Base-by-base conservation (phyloP, 179 eudicot species). In the Silene coronaria region DNA sequence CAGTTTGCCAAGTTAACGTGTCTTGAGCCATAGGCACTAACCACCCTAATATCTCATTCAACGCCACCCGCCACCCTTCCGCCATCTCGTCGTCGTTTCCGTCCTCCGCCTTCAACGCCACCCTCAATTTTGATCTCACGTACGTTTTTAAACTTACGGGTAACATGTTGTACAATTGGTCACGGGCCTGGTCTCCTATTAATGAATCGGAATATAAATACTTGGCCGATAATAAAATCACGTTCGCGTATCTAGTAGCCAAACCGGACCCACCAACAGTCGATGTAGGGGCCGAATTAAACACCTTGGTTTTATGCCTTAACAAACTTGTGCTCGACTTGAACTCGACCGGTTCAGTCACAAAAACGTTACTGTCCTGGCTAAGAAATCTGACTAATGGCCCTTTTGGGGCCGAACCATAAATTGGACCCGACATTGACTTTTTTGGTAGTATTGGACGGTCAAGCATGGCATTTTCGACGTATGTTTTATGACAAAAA, bases 261-360 rank as follows among this genome's bases (percentile, higher is more conserved):
- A 94, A 77, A 1, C 96, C 96, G 0, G 91, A 85, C 9, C 96
- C 96, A 6, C 98, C 98, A 0, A 94, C 89, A 0, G 91, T 91
- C 0, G 83, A 21, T 0, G 96, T 86, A 59, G 87, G 89, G 19
- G 96, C 97, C 11, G 87, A 82, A 9, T 86, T 86, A 46, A 86
- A 88, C 74, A 91, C 96, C 72, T 73, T 82, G 34, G 76, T 84
- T 8, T 34, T 78, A 4, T 72, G 72, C 10, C 32, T 38, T 0
- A 60, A 2, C 14, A 69, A 57, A 4, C 59, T 17, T 5, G 13
- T 32, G 51, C 32, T 75, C 3, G 58, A 69, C 19, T 68, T 55
- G 0, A 65, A 16, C 17, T 58, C 76, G 2, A 70, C 48, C 1
- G 66, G 59, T 11, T 75, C 79, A 0, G 32, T 75, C 0, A 70